These are phyloP conservation scores for Tetradesmus obliquus DNA, from an alignment of 139 green algal species.

Conservation along the genomic window DNA sequence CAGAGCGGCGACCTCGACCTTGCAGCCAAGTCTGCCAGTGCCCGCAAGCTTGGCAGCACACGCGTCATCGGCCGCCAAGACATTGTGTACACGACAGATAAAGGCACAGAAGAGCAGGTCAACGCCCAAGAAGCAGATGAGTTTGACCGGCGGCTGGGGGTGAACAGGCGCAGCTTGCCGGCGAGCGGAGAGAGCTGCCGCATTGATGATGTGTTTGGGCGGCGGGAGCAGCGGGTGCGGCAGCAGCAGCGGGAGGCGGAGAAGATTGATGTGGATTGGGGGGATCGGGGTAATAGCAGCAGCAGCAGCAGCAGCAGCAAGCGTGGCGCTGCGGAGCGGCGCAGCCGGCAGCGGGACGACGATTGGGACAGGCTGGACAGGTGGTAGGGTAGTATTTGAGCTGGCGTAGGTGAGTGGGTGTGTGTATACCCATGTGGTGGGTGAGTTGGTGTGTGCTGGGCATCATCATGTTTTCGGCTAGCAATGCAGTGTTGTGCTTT, in stretches of 20 bases:
- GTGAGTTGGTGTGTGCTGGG: too few species aligned
- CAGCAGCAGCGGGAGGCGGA: background rate
- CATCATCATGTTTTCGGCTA: too few species aligned
- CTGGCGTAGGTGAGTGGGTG: background rate
- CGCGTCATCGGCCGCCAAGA: conserved; percentile 46
- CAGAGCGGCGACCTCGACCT: conserved; percentile 15
- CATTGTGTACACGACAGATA: conserved; percentile 53
- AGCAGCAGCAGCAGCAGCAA: background rate
- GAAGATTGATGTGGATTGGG: conserved; percentile 27
- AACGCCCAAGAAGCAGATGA: conserved; percentile 36
- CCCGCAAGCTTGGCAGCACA: conserved; percentile 35
- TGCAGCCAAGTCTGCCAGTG: conserved; percentile 34
- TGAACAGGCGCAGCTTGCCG: background rate
- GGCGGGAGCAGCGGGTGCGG: background rate
- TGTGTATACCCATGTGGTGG: too few species aligned
- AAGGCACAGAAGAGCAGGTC: conserved; percentile 37
- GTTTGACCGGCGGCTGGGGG: conserved; percentile 43
- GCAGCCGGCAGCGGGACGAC: background rate
- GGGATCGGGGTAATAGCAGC: background rate
- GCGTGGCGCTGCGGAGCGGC: background rate
- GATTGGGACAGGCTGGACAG: conserved; percentile 33
- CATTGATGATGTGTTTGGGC: conserved; percentile 45
- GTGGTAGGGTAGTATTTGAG: background rate
- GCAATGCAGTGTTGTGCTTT: too few species aligned
- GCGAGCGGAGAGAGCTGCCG: background rate